Evolutionary conservation across 2,329 filamentous ascomycete species (phyloP).

Genomic region (Cercospora citrullina): DNA sequence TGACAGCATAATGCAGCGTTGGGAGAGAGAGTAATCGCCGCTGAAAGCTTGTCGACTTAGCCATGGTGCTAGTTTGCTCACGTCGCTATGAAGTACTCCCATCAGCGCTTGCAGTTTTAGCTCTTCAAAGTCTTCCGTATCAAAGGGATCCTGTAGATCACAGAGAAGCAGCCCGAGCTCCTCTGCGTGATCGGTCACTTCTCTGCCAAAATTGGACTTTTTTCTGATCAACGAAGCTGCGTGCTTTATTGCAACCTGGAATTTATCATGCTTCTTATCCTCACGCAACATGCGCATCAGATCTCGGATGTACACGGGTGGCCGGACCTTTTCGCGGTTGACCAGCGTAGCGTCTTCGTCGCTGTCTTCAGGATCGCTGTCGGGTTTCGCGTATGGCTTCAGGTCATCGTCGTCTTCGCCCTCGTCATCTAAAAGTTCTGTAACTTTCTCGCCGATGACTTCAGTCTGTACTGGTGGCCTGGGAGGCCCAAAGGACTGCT

Average conservation of each 20-base stretch:
- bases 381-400: conserved; percentile 77
- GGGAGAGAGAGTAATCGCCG: conserved; percentile 84
- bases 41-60: conserved; percentile 84
- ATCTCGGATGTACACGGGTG: conserved; percentile 89
- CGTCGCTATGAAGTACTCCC: conserved; percentile 73
- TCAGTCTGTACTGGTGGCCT: conserved; percentile 35
- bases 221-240: conserved; percentile 80
- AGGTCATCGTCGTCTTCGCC: conserved; percentile 65
- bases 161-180: conserved; percentile 76
- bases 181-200: conserved; percentile 79
- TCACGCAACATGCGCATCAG: conserved; percentile 77
- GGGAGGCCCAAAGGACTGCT: conserved; percentile 36
- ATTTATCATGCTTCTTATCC: conserved; percentile 78
- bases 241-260: conserved; percentile 74
- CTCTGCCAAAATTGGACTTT: conserved; percentile 83
- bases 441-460: conserved; percentile 37
- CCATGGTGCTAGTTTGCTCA: conserved; percentile 77
- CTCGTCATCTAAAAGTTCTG: conserved; percentile 35
- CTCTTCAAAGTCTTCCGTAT: conserved; percentile 74
- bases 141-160: conserved; percentile 81
- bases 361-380: conserved; percentile 85
- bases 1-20: conserved; percentile 78
- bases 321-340: conserved; percentile 75
- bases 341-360: conserved; percentile 90
- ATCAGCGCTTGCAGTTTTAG: conserved; percentile 78